Conservation (phyloP, 2,329 filamentous ascomycete genomes). For the Neocatenulostroma microsporum region DNA sequence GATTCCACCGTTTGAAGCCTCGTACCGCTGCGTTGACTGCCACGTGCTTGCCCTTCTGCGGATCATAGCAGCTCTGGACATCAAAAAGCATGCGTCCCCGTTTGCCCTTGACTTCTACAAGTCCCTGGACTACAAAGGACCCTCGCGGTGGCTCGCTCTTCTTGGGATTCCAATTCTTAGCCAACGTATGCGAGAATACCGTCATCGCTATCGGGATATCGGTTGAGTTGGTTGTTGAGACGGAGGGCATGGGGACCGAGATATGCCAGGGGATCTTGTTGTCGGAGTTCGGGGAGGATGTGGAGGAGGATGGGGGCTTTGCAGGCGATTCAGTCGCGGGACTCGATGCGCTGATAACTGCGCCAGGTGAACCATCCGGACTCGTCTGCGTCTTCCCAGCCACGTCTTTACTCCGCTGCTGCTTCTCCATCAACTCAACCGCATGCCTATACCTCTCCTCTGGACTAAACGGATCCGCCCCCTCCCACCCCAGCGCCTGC, state of each 20-base stretch:
- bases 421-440: conserved; percentile 24
- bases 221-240: conserved; percentile 9
- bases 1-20: conserved; percentile 29
- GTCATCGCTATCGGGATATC: conserved; percentile 25
- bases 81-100: conserved; percentile 38
- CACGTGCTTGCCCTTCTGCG: conserved; percentile 33
- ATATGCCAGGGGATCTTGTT: conserved; percentile 20
- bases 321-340: too few species aligned
- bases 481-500: conserved; percentile 30
- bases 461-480: conserved; percentile 23
- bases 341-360: too few species aligned
- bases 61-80: conserved; percentile 40
- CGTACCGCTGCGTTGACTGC: conserved; percentile 22
- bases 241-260: conserved; percentile 17
- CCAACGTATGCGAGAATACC: conserved; percentile 21
- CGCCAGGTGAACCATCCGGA: conserved; percentile 1
- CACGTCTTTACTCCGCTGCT: conserved; percentile 16
- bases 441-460: conserved; percentile 26
- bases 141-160: conserved; percentile 37
- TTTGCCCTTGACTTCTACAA: conserved; percentile 39
- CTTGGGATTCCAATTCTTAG: conserved; percentile 26
- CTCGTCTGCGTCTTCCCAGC: conserved; percentile 10
- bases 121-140: conserved; percentile 36
- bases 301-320: too few species aligned
- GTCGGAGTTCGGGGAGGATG: too few species aligned